Percentiles rank a stretch among this genome's conserved stretches.
phyloP scores from a whole-genome alignment of 768 basidiomycete species.

The Macrolepiota fuliginosa region DNA sequence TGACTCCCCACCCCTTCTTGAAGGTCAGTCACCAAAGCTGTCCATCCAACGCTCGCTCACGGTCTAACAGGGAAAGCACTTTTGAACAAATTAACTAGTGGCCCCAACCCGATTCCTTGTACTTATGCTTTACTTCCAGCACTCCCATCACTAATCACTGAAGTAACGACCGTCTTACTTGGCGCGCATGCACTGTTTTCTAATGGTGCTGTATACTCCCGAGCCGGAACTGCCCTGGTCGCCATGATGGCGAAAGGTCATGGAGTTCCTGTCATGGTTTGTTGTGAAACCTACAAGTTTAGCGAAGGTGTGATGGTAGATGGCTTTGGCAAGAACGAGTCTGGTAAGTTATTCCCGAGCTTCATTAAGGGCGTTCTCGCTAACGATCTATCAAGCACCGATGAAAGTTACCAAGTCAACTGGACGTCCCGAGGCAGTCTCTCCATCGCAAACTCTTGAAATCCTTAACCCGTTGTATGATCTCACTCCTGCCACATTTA shows the following conservation, averaged over 20 bases:
- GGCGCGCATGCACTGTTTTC: slow-evolving; percentile 95
- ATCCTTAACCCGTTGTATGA: slow-evolving; percentile 90
- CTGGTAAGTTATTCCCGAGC: slow-evolving; percentile 52
- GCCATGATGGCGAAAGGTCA: slow-evolving; percentile 94
- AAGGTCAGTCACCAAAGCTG: slow-evolving; percentile 49
- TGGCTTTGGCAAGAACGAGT: slow-evolving; percentile 93
- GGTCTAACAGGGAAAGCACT: slow-evolving; percentile 69
- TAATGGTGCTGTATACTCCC: slow-evolving; percentile 90
- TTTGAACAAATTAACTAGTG: slow-evolving; percentile 63
- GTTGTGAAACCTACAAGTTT: slow-evolving; percentile 99
- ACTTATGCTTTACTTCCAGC: slow-evolving; percentile 93
- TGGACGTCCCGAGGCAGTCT: slow-evolving; percentile 20
- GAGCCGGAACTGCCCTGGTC: slow-evolving; percentile 93
- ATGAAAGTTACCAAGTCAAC: slow-evolving; percentile 27
- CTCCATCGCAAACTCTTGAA: slow-evolving; percentile 57
- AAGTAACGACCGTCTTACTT: slow-evolving; percentile 81
- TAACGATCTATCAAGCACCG: slow-evolving; percentile 29
- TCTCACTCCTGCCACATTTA: slow-evolving; percentile 85
- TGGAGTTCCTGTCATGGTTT: slow-evolving; percentile 91
- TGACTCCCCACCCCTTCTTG: slow-evolving; percentile 92
- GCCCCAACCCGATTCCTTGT: slow-evolving; percentile 64
- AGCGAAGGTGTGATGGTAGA: slow-evolving; percentile 91
- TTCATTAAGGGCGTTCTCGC: not conserved
- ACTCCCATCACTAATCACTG: slow-evolving; percentile 73
- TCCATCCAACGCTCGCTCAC: slow-evolving; percentile 6